These are phyloP conservation scores for Dissoconium aciculare DNA, from an alignment of 2,329 filamentous ascomycete genomes.

Conservation along the genomic window DNA sequence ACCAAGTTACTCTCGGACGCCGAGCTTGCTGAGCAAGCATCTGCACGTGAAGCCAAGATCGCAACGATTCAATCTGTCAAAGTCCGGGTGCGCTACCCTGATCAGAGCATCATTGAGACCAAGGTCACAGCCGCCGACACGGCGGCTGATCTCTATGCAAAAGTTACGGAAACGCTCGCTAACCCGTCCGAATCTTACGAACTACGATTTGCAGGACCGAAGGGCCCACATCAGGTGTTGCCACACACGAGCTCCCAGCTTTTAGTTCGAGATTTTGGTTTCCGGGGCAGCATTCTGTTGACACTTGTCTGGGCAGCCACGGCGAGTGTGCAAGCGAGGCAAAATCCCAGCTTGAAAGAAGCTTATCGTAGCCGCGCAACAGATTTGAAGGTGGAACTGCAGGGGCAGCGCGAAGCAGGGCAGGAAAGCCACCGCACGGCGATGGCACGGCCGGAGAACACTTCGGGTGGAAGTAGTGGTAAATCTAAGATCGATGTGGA, in stretches of 20 bases:
- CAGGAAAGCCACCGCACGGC: constrained; percentile 16
- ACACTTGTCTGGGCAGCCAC: constrained; percentile 60
- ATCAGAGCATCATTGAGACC: constrained; percentile 64
- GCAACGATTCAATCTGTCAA: constrained; percentile 52
- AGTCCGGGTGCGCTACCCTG: constrained; percentile 74
- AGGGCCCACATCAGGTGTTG: constrained; percentile 22
- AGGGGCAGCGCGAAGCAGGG: constrained; percentile 28
- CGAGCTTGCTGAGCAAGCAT: constrained; percentile 58
- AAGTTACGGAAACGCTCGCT: constrained; percentile 58
- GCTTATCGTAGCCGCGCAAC: constrained; percentile 47
- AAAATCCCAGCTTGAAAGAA: constrained; percentile 44
- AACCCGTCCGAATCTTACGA: constrained; percentile 47
- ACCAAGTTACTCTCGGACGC: constrained; percentile 66
- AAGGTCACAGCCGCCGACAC: constrained; percentile 55
- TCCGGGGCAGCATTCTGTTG: constrained; percentile 56
- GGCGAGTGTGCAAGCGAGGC: constrained; percentile 42
- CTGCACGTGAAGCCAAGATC: constrained; percentile 50
- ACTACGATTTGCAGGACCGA: constrained; percentile 48
- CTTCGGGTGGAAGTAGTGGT: constrained; percentile 7
- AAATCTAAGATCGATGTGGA: constrained; percentile 26
- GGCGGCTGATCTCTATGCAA: constrained; percentile 55
- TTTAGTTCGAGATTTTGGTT: constrained; percentile 58
- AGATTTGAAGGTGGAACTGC: constrained; percentile 50
- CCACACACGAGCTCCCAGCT: constrained; percentile 26
- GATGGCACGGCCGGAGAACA: constrained; percentile 17